Percentiles rank a stretch among this genome's conserved stretches.
Evolutionary conservation across 257 asterid species (phyloP).

Genomic region (Ajuga chamaepitys): DNA sequence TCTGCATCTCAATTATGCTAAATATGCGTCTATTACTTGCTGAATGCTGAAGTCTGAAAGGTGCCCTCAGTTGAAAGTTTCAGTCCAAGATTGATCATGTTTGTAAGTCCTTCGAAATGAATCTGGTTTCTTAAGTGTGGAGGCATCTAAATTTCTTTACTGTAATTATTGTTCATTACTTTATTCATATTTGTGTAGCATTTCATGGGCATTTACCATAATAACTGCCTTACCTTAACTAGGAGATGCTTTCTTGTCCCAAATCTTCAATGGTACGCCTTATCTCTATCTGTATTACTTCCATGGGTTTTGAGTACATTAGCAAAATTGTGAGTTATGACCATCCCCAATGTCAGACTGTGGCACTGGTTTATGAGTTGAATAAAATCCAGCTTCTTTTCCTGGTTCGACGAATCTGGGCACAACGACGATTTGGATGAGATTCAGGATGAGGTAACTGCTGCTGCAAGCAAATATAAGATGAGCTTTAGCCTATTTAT

Average conservation of each 20-base stretch:
- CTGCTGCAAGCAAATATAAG: background rate
- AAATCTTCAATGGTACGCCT: background rate
- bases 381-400: conserved; percentile 84
- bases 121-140: too few relatives aligned
- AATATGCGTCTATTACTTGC: too few relatives aligned
- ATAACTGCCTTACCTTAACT: background rate
- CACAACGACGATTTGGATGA: conserved; percentile 61
- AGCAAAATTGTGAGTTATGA: background rate
- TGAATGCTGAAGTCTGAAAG: background rate
- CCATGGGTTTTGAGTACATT: background rate
- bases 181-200: background rate
- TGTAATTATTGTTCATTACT: background rate
- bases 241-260: background rate
- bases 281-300: background rate
- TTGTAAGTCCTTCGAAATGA: background rate
- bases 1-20: too few relatives aligned
- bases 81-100: background rate
- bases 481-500: background rate
- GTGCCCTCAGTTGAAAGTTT: background rate
- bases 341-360: background rate
- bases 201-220: background rate
- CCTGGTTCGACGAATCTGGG: conserved; percentile 63
- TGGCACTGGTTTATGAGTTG: too few relatives aligned
- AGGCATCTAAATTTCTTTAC: too few relatives aligned
- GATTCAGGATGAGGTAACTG: conserved; percentile 76